phyloP scores from a whole-genome alignment of 768 basidiomycete species.

The Cystofilobasidium macerans region DNA sequence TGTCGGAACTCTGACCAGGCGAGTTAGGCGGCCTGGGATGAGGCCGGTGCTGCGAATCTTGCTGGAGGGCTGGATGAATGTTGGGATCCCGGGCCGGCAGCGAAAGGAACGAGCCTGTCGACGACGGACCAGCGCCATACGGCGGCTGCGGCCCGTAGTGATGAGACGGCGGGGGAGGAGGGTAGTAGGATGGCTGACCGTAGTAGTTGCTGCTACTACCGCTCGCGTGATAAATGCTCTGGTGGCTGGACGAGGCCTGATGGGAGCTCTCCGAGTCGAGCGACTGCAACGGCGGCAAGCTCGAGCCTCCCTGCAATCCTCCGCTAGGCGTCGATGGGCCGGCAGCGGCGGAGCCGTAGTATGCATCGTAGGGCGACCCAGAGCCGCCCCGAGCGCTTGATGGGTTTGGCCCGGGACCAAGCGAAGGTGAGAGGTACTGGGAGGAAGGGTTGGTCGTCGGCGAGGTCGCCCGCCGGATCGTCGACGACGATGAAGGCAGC shows the following conservation, averaged over 20 bases:
- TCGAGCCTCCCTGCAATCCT: neutral
- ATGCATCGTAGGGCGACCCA: neutral
- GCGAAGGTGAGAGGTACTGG: neutral
- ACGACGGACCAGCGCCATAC: neutral
- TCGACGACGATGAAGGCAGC: neutral
- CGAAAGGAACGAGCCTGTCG: neutral
- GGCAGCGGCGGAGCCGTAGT: neutral
- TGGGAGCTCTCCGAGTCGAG: neutral
- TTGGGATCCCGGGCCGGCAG: constrained; percentile 4
- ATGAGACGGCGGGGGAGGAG: neutral
- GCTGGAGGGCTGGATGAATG: neutral
- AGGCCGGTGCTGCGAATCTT: neutral
- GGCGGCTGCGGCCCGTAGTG: neutral
- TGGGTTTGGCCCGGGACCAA: neutral
- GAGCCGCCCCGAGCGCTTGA: neutral
- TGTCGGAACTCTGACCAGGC: neutral
- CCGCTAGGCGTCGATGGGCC: neutral
- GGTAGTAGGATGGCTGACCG: constrained; percentile 1
- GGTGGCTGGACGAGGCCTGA: neutral
- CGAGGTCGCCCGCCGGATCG: constrained; percentile 1
- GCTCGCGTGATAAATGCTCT: no score
- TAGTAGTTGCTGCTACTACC: neutral
- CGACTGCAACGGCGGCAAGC: neutral
- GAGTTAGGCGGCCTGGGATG: constrained; percentile 7
- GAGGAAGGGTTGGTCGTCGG: neutral